Base-by-base conservation (phyloP, 768 basidiomycete genomes). In the Boletus vermiculosoides region DNA sequence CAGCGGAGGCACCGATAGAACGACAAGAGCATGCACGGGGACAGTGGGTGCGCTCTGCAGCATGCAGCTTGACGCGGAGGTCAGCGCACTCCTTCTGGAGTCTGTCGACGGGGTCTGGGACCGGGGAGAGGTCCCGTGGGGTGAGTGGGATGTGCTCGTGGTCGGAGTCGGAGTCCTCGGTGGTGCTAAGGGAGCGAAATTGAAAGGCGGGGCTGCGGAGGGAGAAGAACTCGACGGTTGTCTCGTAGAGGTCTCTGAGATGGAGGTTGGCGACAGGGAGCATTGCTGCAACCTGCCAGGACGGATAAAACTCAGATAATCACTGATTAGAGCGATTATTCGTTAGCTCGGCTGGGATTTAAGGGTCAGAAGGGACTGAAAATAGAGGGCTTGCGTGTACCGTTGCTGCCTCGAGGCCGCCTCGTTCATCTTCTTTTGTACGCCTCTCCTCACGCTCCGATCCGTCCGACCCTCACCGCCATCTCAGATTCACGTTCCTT, bases 141-240 rank as follows among this genome's bases (percentile, higher is more conserved):
- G 69, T 71, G 37, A 66, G 59, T 0, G 70, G 67, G 50, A 70
- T 44, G 48, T 66, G 58, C 9, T 66, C 64, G 56, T 61, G 34
- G 41, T 74, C 65, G 0, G 62, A 71, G 42, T 67, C 66, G 54
- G 57, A 58, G 66, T 64, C 71, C 66, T 61, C 72, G 61, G 47
- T 61, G 61, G 47, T 61, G 61, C 63, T 59, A 47, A 52, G 58
- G 50, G 65, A 46, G 20, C 70, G 63, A 50, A 59, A 50, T 33
- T 74, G n/a, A 2, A 34, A 16, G 39, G 73, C 61, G 33, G 78
- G 75, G 58, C 68, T 75, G 52, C 74, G 78, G 54, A 79, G 76
- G 58, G 78, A 72, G 63, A 86, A 79, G 76, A 82, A 84, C 67
- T 83, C 83, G 76, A 83, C 77, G 47, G 84, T 82, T 42, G 78